These are phyloP conservation scores for Dipodascopsis uninucleata DNA, from an alignment of 805 yeast species.

Conservation along the genomic window DNA sequence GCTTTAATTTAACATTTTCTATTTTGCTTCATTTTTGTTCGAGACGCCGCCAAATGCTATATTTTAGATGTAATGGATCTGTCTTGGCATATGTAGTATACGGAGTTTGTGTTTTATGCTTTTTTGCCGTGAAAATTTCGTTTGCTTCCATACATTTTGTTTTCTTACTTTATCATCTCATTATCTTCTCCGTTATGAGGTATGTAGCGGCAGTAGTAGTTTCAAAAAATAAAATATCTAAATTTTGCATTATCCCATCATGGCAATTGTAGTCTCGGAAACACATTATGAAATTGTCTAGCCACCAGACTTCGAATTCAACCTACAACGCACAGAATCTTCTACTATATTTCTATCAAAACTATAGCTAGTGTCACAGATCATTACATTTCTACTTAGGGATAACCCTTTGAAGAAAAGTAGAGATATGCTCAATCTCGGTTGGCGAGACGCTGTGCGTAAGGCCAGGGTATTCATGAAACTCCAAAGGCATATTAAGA, in stretches of 20 bases:
- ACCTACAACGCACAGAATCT: background rate
- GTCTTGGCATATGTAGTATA: too few species aligned
- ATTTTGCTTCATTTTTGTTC: too few species aligned
- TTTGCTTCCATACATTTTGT: too few species aligned
- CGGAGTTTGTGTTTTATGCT: too few species aligned
- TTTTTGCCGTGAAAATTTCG: too few species aligned
- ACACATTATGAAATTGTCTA: background rate
- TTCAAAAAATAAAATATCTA: background rate
- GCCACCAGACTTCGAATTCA: background rate
- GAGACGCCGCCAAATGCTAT: too few species aligned
- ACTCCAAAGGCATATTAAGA: slow-evolving; percentile 47
- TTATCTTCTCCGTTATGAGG: too few species aligned
- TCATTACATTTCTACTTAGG: slow-evolving; percentile 11
- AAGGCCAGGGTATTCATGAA: slow-evolving; percentile 58
- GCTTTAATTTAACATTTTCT: too few species aligned
- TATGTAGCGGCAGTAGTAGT: too few species aligned
- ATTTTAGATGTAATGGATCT: too few species aligned
- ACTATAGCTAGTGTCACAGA: too few species aligned
- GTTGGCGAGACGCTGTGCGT: slow-evolving; percentile 65
- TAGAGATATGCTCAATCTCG: slow-evolving; percentile 56
- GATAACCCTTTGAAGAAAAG: slow-evolving; percentile 43
- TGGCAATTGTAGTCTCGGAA: background rate
- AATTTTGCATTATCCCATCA: background rate
- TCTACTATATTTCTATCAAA: background rate
- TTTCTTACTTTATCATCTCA: too few species aligned